These are phyloP conservation scores for Leccinum insolens DNA, from an alignment of 1,284 basidiomycete genomes.

Conservation along the genomic window DNA sequence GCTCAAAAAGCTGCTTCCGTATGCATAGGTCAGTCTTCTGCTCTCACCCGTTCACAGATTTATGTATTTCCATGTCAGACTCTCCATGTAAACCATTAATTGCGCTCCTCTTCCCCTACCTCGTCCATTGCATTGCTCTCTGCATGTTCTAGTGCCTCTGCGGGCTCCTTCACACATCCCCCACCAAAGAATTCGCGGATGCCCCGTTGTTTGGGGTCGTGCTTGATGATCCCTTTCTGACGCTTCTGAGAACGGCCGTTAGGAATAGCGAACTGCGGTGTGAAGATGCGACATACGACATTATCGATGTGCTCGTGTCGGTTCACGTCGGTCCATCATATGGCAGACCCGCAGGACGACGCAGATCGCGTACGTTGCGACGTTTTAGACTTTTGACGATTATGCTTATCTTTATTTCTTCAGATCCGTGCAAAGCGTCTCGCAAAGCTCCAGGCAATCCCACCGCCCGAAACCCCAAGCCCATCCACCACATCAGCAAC, in stretches of 20 bases:
- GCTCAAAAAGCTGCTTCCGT: constrained; percentile 70
- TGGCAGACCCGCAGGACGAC: constrained; percentile 62
- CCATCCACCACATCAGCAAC: constrained; percentile 20
- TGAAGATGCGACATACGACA: no score
- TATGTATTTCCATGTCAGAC: constrained; percentile 13
- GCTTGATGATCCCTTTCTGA: no score
- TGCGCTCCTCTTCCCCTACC: neutral
- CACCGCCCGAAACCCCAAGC: constrained; percentile 25
- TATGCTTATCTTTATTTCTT: neutral
- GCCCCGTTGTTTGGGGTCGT: no score
- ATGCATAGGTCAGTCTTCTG: constrained; percentile 41
- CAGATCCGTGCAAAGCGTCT: constrained; percentile 90
- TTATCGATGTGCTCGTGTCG: no score
- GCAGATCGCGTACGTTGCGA: constrained; percentile 65
- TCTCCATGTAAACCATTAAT: neutral
- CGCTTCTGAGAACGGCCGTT: no score
- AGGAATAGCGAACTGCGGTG: no score
- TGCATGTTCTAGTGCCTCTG: constrained; percentile 20
- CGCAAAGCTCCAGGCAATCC: constrained; percentile 65
- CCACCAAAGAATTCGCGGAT: constrained; percentile 33
- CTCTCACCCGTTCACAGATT: neutral
- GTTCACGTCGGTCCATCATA: constrained; percentile 39
- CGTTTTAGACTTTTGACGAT: neutral
- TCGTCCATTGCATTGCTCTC: constrained; percentile 36
- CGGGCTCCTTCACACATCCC: constrained; percentile 32